These are phyloP conservation scores for Trichoderma koningiopsis DNA, from an alignment of 2,329 filamentous ascomycete genomes.

Conservation along the genomic window DNA sequence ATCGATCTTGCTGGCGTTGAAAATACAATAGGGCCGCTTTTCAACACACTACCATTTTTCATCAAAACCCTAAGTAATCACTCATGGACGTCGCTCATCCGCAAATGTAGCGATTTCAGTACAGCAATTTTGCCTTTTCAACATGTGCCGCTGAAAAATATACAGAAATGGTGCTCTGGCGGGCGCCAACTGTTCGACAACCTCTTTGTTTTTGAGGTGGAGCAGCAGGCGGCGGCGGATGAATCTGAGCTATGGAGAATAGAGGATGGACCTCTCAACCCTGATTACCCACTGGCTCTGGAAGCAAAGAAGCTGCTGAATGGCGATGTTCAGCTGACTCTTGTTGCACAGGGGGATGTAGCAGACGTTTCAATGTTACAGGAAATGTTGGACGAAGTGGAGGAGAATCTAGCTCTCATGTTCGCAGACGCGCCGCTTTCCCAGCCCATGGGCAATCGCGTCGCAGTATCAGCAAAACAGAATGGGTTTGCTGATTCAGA, in stretches of 20 bases:
- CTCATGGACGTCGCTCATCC: conserved; percentile 63
- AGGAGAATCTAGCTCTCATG: conserved; percentile 30
- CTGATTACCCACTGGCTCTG: conserved; percentile 77
- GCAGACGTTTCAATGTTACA: conserved; percentile 38
- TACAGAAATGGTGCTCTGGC: conserved; percentile 74
- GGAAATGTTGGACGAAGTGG: conserved; percentile 46
- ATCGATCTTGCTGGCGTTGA: conserved; percentile 69
- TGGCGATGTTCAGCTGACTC: conserved; percentile 54
- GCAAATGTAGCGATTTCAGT: conserved; percentile 70
- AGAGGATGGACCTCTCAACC: conserved; percentile 49
- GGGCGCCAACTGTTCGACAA: conserved; percentile 71
- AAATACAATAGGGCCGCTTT: conserved; percentile 74
- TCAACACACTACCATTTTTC: conserved; percentile 83
- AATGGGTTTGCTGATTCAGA: not conserved
- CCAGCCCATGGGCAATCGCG: not conserved
- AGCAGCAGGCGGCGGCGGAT: conserved; percentile 36
- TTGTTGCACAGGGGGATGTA: conserved; percentile 58
- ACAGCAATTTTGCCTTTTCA: conserved; percentile 70
- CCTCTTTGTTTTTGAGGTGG: conserved; percentile 78
- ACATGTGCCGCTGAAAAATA: conserved; percentile 70
- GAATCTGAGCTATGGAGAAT: conserved; percentile 55
- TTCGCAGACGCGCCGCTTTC: conserved; percentile 8
- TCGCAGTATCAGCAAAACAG: not conserved
- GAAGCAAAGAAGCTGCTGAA: conserved; percentile 63
- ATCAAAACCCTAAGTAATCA: conserved; percentile 46